Evolutionary conservation across 306 rosid genomes (phyloP).

Genomic region (Trichosanthes truncata): DNA sequence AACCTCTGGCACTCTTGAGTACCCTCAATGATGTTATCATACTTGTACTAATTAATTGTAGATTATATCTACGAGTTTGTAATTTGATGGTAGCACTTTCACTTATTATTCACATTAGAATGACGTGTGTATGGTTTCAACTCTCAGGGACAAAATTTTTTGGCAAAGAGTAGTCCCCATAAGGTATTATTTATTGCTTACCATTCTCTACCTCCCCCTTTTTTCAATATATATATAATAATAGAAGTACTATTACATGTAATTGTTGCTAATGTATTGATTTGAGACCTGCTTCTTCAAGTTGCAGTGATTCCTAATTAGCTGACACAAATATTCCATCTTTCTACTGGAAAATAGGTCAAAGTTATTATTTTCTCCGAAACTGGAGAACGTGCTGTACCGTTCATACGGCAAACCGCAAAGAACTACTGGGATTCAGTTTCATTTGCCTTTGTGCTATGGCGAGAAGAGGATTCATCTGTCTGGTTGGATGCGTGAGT

Average conservation of each 20-base stretch:
- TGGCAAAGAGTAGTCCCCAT: slow-evolving; percentile 58
- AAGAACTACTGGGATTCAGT: slow-evolving; percentile 61
- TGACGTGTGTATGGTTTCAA: slow-evolving; percentile 12
- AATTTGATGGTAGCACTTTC: background rate
- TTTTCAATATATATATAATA: background rate
- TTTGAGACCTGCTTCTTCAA: slow-evolving; percentile 6
- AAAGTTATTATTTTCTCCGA: slow-evolving; percentile 66
- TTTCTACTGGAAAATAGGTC: slow-evolving; percentile 41
- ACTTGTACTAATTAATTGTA: background rate
- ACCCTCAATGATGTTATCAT: background rate
- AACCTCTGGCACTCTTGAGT: background rate
- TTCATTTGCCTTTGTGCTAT: slow-evolving; percentile 78
- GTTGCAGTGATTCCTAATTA: slow-evolving; percentile 7
- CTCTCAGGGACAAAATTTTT: slow-evolving; percentile 65
- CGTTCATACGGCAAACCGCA: slow-evolving; percentile 65
- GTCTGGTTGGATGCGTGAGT: slow-evolving; percentile 82
- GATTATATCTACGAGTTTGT: background rate
- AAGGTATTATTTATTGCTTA: slow-evolving; percentile 39
- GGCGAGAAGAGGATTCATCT: slow-evolving; percentile 84
- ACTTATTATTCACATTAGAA: background rate
- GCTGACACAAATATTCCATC: background rate
- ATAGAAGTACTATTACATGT: background rate
- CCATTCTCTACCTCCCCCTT: background rate
- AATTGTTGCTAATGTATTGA: slow-evolving; percentile 2
- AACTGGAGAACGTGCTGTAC: slow-evolving; percentile 84